Evolutionary conservation across 2,329 filamentous ascomycete genomes (phyloP).

Genomic region (Leptographium wingfieldii): DNA sequence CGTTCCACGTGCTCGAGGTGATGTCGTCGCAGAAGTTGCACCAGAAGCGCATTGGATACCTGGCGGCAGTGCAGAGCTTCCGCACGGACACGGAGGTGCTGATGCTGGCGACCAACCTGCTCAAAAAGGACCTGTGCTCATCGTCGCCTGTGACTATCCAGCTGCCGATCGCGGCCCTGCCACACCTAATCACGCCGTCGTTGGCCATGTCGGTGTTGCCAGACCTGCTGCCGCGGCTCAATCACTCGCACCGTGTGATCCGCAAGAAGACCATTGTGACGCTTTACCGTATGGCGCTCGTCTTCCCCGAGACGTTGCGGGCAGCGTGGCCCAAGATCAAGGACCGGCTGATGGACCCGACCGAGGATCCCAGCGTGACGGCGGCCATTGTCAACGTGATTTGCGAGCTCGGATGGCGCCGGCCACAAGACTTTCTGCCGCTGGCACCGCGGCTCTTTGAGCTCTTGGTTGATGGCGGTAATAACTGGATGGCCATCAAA

Average conservation of each 20-base stretch:
- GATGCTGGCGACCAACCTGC: conserved; percentile 90
- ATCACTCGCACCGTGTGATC: conserved; percentile 72
- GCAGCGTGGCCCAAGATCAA: conserved; percentile 97
- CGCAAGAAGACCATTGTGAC: conserved; percentile 95
- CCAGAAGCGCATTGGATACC: conserved; percentile 89
- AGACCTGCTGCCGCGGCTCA: conserved; percentile 75
- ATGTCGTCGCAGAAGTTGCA: conserved; percentile 94
- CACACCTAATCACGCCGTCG: conserved; percentile 85
- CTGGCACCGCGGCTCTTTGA: conserved; percentile 87
- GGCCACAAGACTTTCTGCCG: conserved; percentile 86
- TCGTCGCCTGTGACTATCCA: conserved; percentile 65
- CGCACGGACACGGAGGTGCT: conserved; percentile 89
- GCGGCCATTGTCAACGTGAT: conserved; percentile 95
- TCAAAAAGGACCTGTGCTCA: conserved; percentile 85
- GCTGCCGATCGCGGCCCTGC: conserved; percentile 78
- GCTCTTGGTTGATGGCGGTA: conserved; percentile 77
- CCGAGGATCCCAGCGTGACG: conserved; percentile 85
- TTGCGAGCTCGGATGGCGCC: conserved; percentile 87
- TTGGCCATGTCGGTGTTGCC: conserved; percentile 80
- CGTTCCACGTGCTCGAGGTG: conserved; percentile 95
- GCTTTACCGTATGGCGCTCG: conserved; percentile 80
- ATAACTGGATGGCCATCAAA: conserved; percentile 99
- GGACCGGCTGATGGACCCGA: conserved; percentile 78
- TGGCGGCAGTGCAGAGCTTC: conserved; percentile 93
- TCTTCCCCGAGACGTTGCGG: conserved; percentile 89